Evolutionary conservation across 164 flowering plant genomes (phyloP).

Genomic region (Umbilicus rupestris): DNA sequence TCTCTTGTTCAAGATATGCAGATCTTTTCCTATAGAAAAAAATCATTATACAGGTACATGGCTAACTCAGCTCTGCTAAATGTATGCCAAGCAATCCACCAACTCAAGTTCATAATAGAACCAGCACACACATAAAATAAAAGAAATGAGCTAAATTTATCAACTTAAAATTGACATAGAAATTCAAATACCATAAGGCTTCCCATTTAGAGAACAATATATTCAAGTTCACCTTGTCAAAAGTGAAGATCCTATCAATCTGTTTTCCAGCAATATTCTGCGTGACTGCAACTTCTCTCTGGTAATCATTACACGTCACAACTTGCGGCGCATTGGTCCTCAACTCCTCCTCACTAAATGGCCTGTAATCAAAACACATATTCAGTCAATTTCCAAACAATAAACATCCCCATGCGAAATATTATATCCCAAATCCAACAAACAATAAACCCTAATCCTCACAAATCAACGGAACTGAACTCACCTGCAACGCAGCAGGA

Average conservation of each 20-base stretch:
- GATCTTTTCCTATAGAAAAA: too few species aligned
- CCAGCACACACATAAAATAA: background rate
- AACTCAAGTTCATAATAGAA: background rate
- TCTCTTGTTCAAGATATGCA: too few species aligned
- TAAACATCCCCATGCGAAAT: background rate
- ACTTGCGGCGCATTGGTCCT: slow-evolving; percentile 93
- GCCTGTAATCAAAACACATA: slow-evolving; percentile 30
- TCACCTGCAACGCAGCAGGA: slow-evolving; percentile 95
- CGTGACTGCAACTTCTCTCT: slow-evolving; percentile 79
- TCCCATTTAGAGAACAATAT: background rate
- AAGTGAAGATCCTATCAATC: slow-evolving; percentile 77
- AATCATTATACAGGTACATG: background rate
- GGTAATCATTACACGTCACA: slow-evolving; percentile 71
- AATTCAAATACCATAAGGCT: background rate
- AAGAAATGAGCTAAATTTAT: background rate
- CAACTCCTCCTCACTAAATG: slow-evolving; percentile 89
- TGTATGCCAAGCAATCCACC: background rate
- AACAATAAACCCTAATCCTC: slow-evolving; percentile 3
- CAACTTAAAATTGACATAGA: background rate
- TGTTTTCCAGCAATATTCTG: slow-evolving; percentile 95
- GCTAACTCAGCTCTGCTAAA: background rate
- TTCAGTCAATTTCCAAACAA: background rate
- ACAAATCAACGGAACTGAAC: background rate
- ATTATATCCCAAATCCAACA: background rate
- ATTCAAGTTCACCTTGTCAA: slow-evolving; percentile 59